Conservation (phyloP, 1,284 basidiomycete genomes). For the Rhodofomes roseus region DNA sequence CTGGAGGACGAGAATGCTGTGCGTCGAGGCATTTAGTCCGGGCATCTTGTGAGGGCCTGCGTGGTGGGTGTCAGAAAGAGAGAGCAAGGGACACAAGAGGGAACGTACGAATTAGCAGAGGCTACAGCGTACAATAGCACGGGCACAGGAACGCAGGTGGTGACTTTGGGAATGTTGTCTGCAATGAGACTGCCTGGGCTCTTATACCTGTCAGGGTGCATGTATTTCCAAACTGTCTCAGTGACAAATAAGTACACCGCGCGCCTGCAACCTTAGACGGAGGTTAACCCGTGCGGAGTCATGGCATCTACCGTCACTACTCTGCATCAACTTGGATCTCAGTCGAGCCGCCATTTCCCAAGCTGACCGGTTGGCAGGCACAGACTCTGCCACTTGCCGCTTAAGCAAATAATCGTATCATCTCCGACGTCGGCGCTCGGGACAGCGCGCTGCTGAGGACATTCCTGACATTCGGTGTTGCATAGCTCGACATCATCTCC, state of each 20-base stretch:
- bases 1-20: slow-evolving; percentile 36
- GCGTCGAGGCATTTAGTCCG: slow-evolving; percentile 23
- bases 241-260: slow-evolving; percentile 6
- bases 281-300: slow-evolving; percentile 3
- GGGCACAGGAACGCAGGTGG: neutral
- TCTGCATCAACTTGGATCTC: slow-evolving; percentile 1
- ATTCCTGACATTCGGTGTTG: neutral
- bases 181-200: neutral
- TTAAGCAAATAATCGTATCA: neutral
- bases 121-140: neutral
- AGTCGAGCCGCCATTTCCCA: neutral
- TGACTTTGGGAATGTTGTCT: neutral
- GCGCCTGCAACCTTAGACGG: neutral
- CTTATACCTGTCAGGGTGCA: slow-evolving; percentile 5
- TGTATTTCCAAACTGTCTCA: slow-evolving; percentile 2
- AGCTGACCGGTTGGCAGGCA: slow-evolving; percentile 6
- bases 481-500: neutral
- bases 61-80: neutral
- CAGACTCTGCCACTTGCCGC: neutral
- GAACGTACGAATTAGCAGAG: slow-evolving; percentile 1
- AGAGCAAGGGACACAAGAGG: neutral
- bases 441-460: slow-evolving; percentile 1
- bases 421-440: slow-evolving; percentile 9
- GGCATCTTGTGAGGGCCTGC: slow-evolving; percentile 26
- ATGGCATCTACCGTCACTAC: neutral